Conservation (phyloP, 805 yeast genomes). For the Babjeviella inositovora region DNA sequence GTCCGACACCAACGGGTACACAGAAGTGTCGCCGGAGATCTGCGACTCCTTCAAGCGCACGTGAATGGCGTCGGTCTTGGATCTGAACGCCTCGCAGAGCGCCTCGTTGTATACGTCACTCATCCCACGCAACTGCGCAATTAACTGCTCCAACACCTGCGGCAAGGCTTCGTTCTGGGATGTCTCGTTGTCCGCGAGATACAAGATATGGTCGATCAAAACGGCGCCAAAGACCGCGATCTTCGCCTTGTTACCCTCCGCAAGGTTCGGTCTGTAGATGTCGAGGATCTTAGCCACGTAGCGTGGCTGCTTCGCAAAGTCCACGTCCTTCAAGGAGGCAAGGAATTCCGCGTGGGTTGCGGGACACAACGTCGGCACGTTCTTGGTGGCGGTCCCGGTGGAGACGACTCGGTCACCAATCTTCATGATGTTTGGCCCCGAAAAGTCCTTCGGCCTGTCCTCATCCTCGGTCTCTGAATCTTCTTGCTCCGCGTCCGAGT, state of each 20-base stretch:
- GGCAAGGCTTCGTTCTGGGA: conserved; percentile 15
- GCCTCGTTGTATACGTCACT: conserved; percentile 50
- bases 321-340: conserved; percentile 10
- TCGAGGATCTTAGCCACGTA: conserved; percentile 39
- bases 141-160: conserved; percentile 21
- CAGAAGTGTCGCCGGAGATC: conserved; percentile 8
- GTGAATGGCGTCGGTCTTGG: conserved; percentile 37
- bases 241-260: conserved; percentile 68
- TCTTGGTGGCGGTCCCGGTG: conserved; percentile 3
- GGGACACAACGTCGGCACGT: conserved; percentile 26
- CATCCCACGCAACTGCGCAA: conserved; percentile 32
- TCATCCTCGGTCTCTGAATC: conserved; percentile 15
- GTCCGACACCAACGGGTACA: conserved; percentile 32
- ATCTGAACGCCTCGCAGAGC: conserved; percentile 48
- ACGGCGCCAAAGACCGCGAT: conserved; percentile 48
- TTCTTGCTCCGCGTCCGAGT: conserved; percentile 20
- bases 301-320: conserved; percentile 22
- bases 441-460: conserved; percentile 3
- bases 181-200: conserved; percentile 21
- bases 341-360: conserved; percentile 23
- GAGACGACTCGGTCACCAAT: conserved; percentile 14
- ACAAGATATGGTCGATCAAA: conserved; percentile 44
- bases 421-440: conserved; percentile 8
- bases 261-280: conserved; percentile 59
- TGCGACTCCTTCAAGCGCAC: conserved; percentile 27